Percentiles rank a stretch among this genome's conserved stretches.
Evolutionary conservation across 495 filamentous ascomycete genomes (phyloP).

Genomic region (Hypoxylon trugodes): DNA sequence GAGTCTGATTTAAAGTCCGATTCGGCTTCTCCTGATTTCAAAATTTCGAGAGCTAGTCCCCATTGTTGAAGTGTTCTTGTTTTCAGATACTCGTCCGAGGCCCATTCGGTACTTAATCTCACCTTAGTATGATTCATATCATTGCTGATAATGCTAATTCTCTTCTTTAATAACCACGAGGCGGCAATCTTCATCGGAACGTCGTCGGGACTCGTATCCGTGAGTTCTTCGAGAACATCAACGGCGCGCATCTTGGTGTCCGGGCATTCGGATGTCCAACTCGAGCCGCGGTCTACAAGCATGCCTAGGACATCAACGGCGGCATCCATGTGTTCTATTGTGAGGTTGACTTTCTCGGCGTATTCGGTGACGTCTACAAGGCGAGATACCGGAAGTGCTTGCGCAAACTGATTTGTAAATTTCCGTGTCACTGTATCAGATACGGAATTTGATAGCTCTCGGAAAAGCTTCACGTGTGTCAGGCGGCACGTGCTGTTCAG

Average conservation of each 20-base stretch:
- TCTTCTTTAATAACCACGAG: background rate
- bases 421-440: background rate
- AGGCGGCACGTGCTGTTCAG: background rate
- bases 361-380: background rate
- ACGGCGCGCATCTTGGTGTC: background rate
- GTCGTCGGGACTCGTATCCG: background rate
- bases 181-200: background rate
- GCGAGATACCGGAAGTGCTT: background rate
- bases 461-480: constrained; percentile 6
- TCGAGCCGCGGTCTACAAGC: background rate
- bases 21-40: too few relatives aligned
- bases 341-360: background rate
- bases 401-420: background rate
- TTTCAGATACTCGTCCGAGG: background rate
- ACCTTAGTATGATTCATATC: background rate
- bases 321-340: constrained; percentile 1
- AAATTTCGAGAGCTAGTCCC: too few relatives aligned
- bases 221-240: background rate
- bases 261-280: background rate
- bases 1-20: too few relatives aligned
- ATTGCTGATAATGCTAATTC: background rate
- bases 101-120: background rate
- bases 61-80: background rate
- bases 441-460: background rate
- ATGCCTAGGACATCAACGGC: background rate